Percentiles rank a stretch among this genome's conserved stretches.
These are phyloP conservation scores for Fonsecaea erecta DNA, from an alignment of 2,329 filamentous ascomycete species.

Conservation along the genomic window DNA sequence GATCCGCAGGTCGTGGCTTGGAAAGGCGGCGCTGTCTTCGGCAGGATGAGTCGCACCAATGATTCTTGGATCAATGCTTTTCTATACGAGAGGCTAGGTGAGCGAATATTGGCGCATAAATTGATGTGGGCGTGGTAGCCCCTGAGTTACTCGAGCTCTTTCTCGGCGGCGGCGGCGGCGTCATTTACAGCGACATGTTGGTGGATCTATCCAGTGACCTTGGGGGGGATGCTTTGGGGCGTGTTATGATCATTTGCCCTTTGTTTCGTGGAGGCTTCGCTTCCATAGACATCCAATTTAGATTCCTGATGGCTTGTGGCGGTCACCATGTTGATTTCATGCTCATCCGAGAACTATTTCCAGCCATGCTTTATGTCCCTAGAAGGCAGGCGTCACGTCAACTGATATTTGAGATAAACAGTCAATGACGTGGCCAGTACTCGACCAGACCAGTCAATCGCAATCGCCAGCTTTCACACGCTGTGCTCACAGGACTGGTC, in stretches of 20 bases:
- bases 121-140: constrained; percentile 64
- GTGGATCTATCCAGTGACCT: neutral
- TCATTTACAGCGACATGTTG: constrained; percentile 2
- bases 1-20: constrained; percentile 96
- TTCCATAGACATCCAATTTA: neutral
- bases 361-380: neutral
- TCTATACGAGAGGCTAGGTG: constrained; percentile 86
- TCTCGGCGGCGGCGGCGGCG: neutral
- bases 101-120: constrained; percentile 83
- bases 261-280: neutral
- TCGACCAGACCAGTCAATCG: neutral
- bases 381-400: neutral
- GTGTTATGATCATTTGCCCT: neutral
- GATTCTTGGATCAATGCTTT: constrained; percentile 90
- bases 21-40: constrained; percentile 98
- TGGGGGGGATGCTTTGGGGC: neutral
- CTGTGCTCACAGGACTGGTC: neutral
- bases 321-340: neutral
- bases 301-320: neutral
- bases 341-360: neutral
- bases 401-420: neutral
- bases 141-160: neutral
- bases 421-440: neutral
- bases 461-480: neutral
- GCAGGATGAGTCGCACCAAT: constrained; percentile 81